A percentile compares a stretch with the other conserved stretches of the same genome.
Evolutionary conservation across 2,329 filamentous ascomycete genomes (phyloP).

Genomic region (Daldinia sp.): DNA sequence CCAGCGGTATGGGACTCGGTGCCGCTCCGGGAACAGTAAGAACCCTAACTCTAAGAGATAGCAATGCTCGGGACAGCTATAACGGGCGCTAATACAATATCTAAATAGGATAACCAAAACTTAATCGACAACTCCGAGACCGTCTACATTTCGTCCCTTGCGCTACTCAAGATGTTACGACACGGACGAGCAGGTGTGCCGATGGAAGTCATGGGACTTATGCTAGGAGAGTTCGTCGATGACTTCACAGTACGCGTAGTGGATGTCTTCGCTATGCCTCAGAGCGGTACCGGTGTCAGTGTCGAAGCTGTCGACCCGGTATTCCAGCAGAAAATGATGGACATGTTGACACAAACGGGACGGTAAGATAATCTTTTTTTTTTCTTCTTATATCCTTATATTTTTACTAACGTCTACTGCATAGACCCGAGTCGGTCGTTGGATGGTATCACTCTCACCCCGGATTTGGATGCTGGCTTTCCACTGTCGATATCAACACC

Average conservation of each 20-base stretch:
- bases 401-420: slow-evolving; percentile 14
- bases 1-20: slow-evolving; percentile 74
- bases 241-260: slow-evolving; percentile 99
- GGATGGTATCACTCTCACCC: slow-evolving; percentile 99
- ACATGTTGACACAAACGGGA: slow-evolving; percentile 98
- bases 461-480: slow-evolving; percentile 99
- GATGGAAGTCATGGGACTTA: slow-evolving; percentile 99
- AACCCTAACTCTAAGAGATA: slow-evolving; percentile 28
- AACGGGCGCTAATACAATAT: slow-evolving; percentile 29
- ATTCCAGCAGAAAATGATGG: slow-evolving; percentile 99
- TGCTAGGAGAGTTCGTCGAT: slow-evolving; percentile 98
- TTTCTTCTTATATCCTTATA: not conserved
- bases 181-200: slow-evolving; percentile 97
- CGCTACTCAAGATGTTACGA: slow-evolving; percentile 97
- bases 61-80: not conserved
- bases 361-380: slow-evolving; percentile 67
- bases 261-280: slow-evolving; percentile 99
- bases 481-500: slow-evolving; percentile 98
- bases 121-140: slow-evolving; percentile 99
- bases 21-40: slow-evolving; percentile 72
- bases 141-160: slow-evolving; percentile 98
- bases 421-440: slow-evolving; percentile 92
- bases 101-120: slow-evolving; percentile 81
- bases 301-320: slow-evolving; percentile 98
- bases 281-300: slow-evolving; percentile 97